Percentiles rank a stretch among this genome's conserved stretches.
These are phyloP conservation scores for Microthlaspi erraticum DNA, from an alignment of 345 rosid genomes.

Conservation along the genomic window DNA sequence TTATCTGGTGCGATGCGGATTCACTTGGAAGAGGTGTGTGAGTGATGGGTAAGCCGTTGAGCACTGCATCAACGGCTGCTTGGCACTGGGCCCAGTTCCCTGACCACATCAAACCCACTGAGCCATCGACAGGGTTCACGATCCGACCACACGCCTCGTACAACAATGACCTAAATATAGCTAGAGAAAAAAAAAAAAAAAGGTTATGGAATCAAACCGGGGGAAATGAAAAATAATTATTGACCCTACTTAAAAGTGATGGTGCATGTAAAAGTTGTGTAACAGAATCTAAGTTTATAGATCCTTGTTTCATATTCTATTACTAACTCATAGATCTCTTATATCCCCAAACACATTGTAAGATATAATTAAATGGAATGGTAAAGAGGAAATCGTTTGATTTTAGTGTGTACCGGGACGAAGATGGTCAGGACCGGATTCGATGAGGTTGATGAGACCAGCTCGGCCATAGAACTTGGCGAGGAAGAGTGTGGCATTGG, in stretches of 20 bases:
- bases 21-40: slow-evolving; percentile 39
- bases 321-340: background rate
- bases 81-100: slow-evolving; percentile 61
- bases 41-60: slow-evolving; percentile 52
- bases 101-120: slow-evolving; percentile 50
- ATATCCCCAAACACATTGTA: slow-evolving; percentile 2
- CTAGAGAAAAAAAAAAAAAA: slow-evolving; percentile 31
- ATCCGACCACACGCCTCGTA: slow-evolving; percentile 52
- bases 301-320: slow-evolving; percentile 8
- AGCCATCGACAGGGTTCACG: slow-evolving; percentile 50
- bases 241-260: slow-evolving; percentile 4
- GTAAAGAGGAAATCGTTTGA: background rate
- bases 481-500: slow-evolving; percentile 75
- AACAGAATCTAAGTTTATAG: background rate
- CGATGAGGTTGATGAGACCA: slow-evolving; percentile 71
- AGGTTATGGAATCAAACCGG: slow-evolving; percentile 45
- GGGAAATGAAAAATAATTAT: background rate
- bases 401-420: slow-evolving; percentile 49
- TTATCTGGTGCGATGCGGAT: slow-evolving; percentile 40
- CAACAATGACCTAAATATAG: slow-evolving; percentile 54
- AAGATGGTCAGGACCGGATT: slow-evolving; percentile 63
- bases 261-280: slow-evolving; percentile 32
- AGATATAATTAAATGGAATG: background rate
- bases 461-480: slow-evolving; percentile 83
- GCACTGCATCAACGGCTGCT: slow-evolving; percentile 67